Conservation (phyloP, 768 basidiomycete genomes). For the Kwoniella sp. region DNA sequence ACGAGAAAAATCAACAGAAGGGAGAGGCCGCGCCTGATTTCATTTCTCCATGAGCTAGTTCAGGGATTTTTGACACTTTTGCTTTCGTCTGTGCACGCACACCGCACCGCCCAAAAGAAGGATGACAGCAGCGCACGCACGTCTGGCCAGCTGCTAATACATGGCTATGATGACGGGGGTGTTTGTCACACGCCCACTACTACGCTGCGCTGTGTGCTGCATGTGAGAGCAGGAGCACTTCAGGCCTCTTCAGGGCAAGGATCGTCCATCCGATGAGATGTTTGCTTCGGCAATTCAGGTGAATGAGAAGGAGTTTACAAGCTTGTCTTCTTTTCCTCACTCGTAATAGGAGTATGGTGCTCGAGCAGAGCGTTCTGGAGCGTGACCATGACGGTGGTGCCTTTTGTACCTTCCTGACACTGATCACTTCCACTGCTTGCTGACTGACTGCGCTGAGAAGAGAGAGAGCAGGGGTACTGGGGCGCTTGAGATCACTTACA, state of each 20-base stretch:
- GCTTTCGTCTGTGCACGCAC: slow-evolving; percentile 3
- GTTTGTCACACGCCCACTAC: slow-evolving; percentile 8
- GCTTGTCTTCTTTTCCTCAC: not conserved
- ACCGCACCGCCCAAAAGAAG: not conserved
- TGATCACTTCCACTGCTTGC: too few species aligned
- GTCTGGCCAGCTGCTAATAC: not conserved
- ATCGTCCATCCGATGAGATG: not conserved
- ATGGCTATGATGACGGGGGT: too few species aligned
- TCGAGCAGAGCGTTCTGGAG: not conserved
- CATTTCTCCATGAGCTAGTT: not conserved
- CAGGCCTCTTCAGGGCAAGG: not conserved
- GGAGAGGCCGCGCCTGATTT: not conserved
- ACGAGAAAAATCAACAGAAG: too few species aligned
- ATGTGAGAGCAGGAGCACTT: too few species aligned
- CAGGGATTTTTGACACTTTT: not conserved
- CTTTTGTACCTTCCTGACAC: too few species aligned
- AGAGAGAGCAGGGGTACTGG: not conserved
- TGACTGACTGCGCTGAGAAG: not conserved
- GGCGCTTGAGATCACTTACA: too few species aligned
- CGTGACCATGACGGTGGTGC: not conserved
- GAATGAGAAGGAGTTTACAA: not conserved
- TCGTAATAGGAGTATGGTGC: too few species aligned
- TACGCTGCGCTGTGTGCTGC: not conserved
- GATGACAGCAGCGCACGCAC: not conserved
- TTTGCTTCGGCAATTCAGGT: slow-evolving; percentile 3